Conservation (phyloP, 805 yeast species). For the Metschnikowia kofuensis region DNA sequence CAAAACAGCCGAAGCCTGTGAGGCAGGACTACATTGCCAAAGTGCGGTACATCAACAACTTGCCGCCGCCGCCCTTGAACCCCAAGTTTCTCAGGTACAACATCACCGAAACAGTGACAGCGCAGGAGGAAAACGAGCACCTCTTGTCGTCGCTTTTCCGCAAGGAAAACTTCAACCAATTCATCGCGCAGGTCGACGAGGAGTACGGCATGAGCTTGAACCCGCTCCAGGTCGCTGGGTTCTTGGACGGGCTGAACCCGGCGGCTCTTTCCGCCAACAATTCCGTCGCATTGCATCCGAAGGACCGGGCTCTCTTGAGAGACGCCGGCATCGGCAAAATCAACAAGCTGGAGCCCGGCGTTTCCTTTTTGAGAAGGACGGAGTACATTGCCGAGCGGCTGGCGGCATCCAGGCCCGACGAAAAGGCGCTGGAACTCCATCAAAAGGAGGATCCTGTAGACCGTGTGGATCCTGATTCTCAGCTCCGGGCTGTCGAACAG, state of each 20-base stretch:
- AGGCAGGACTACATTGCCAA: conserved; percentile 80
- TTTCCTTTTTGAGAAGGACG: conserved; percentile 88
- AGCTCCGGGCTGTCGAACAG: conserved; percentile 67
- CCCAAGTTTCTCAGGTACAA: conserved; percentile 73
- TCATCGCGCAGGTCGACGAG: conserved; percentile 55
- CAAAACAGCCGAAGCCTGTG: conserved; percentile 34
- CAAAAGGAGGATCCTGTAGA: conserved; percentile 19
- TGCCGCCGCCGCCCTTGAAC: conserved; percentile 92
- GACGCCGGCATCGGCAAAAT: conserved; percentile 64
- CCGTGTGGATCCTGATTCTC: conserved; percentile 56
- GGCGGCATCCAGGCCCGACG: conserved; percentile 26
- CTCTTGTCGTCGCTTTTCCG: conserved; percentile 71
- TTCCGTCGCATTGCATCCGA: conserved; percentile 59
- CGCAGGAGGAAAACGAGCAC: conserved; percentile 40
- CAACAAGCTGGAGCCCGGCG: conserved; percentile 47
- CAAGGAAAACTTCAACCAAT: conserved; percentile 64
- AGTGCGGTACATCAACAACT: conserved; percentile 75
- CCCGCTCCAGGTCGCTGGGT: conserved; percentile 60
- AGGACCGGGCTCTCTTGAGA: conserved; percentile 69
- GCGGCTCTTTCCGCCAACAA: conserved; percentile 34
- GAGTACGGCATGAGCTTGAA: conserved; percentile 78
- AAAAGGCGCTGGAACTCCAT: conserved; percentile 16
- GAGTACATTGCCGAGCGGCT: conserved; percentile 80
- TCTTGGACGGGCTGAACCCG: conserved; percentile 60
- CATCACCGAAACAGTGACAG: conserved; percentile 34